Evolutionary conservation across 1,284 basidiomycete species (phyloP).

Genomic region (Moesziomyces sp.): DNA sequence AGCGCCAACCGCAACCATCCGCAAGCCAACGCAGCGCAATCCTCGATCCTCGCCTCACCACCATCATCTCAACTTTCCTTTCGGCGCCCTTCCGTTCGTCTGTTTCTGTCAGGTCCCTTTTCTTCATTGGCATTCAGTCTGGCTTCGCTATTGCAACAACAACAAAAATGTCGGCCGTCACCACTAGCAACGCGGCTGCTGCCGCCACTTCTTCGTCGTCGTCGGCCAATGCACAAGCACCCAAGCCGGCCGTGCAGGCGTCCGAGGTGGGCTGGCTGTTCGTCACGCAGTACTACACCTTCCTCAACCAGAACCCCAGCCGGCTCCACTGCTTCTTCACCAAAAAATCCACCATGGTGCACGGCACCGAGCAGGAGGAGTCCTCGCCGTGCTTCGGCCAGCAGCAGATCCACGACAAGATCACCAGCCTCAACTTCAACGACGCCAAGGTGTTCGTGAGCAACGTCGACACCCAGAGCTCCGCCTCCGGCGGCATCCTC

Average conservation of each 20-base stretch:
- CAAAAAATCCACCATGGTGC: constrained; percentile 88
- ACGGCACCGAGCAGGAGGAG: constrained; percentile 82
- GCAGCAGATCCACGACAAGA: constrained; percentile 97
- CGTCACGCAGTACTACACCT: constrained; percentile 74
- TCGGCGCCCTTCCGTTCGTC: too few relatives aligned
- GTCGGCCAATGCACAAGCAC: constrained; percentile 14
- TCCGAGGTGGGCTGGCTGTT: constrained; percentile 68
- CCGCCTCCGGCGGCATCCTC: constrained; percentile 93
- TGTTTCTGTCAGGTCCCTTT: neutral
- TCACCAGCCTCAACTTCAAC: constrained; percentile 89
- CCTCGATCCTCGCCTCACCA: too few relatives aligned
- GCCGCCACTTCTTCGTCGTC: constrained; percentile 23
- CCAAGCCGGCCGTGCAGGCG: constrained; percentile 54
- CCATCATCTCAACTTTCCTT: too few relatives aligned
- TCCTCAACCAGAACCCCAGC: constrained; percentile 95
- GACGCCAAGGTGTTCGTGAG: constrained; percentile 96
- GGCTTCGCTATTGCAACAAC: neutral
- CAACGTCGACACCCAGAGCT: constrained; percentile 74
- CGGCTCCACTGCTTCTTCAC: constrained; percentile 99
- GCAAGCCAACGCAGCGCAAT: too few relatives aligned
- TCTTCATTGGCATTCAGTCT: neutral
- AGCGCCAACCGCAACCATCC: too few relatives aligned
- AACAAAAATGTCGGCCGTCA: constrained; percentile 37
- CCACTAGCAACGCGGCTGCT: constrained; percentile 36
- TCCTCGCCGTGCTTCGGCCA: constrained; percentile 87